Base-by-base conservation (phyloP, 2,329 filamentous ascomycete genomes). In the Xylaria hypoxylon region DNA sequence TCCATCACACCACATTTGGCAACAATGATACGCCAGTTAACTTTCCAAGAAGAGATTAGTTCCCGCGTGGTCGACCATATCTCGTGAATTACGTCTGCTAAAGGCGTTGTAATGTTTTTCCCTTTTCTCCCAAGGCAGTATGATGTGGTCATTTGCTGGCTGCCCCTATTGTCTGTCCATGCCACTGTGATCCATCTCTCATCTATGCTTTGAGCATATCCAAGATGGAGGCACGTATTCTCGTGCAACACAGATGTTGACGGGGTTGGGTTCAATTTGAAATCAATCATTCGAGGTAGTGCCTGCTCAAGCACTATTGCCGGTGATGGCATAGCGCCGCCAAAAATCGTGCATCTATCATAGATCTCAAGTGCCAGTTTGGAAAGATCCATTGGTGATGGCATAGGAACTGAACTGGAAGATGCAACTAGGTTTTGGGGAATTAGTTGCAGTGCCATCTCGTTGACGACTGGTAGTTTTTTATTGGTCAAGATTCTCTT, bases 91-190 rank as follows among this genome's bases (percentile, higher is more conserved):
- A 94, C 82, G 24, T 92, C 88, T 15, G 82, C 81, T 68, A 93
- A 87, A 1, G 81, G 75, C 15, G 82, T 85, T 7, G 85, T 81
- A 2, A 85, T 75, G 1, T 82, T 76, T 61, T 84, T 82, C 71
- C 85, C 82, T 78, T 88, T 85, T 67, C 89, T 82, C 17, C 88
- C 83, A 50, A 95, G 80, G 72, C 90, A 92, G 77, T 94, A 95
- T 0, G 91, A 90, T 0, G 89, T 86, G 17, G 86, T 92, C 70
- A 89, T 88, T 76, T 94, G 91, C 67, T 91, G 88, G 65, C 87
- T 88, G 1, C 93, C 93, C 28, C 87, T 86, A 71, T 89, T 92
- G 75, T 96, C 92, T 1, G 90, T 92, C 93, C 93, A 96, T 0
- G 91, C 90, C 5, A 89, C 91, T 13, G 90, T 90, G 42, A 96